Percentiles rank a stretch among this genome's conserved stretches.
phyloP scores from a whole-genome alignment of 2,329 filamentous ascomycete genomes.

The Pseudogymnoascus sp. region DNA sequence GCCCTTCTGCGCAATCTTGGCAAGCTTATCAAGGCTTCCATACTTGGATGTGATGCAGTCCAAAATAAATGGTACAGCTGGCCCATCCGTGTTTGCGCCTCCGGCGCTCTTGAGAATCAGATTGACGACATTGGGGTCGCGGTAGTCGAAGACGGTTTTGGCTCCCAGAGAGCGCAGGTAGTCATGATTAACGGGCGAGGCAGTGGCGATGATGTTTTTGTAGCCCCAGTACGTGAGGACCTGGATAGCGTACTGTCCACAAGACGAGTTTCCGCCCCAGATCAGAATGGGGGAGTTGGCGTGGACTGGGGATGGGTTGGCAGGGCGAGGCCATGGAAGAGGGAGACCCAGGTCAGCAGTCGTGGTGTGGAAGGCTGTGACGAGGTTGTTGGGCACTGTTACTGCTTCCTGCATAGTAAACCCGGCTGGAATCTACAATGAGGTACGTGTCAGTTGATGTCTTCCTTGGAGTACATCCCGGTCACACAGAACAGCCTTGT shows the following conservation, averaged over 20 bases:
- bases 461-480: constrained; percentile 19
- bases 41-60: constrained; percentile 47
- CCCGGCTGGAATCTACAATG: constrained; percentile 31
- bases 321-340: constrained; percentile 43
- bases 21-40: constrained; percentile 40
- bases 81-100: constrained; percentile 7
- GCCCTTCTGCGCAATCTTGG: constrained; percentile 40
- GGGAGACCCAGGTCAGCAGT: constrained; percentile 42
- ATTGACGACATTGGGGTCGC: constrained; percentile 16
- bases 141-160: constrained; percentile 25
- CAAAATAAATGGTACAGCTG: constrained; percentile 37
- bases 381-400: constrained; percentile 47
- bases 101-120: constrained; percentile 17
- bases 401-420: constrained; percentile 36
- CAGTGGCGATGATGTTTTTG: constrained; percentile 32
- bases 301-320: constrained; percentile 7
- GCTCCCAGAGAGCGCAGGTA: constrained; percentile 27
- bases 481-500: constrained; percentile 16
- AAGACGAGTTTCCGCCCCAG: constrained; percentile 28
- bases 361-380: constrained; percentile 50
- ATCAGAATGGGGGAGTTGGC: constrained; percentile 29
- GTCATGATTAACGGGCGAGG: constrained; percentile 22
- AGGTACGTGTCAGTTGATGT: constrained; percentile 8
- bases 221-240: constrained; percentile 46
- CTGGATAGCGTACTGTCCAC: constrained; percentile 29